Base-by-base conservation (phyloP, 345 rosid species). In the Rhizophora mangle region DNA sequence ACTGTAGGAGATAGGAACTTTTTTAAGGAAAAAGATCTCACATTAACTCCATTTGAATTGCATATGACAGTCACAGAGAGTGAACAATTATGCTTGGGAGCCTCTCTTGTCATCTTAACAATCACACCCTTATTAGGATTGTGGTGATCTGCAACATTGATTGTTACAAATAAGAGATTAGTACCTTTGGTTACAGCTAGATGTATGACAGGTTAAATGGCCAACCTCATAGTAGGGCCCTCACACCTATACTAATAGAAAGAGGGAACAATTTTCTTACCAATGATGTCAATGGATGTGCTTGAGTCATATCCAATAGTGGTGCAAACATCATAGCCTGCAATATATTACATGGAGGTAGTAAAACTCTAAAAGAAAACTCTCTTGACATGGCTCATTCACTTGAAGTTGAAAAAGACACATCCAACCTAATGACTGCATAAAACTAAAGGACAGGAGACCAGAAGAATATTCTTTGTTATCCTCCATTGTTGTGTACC, bases 271-370 rank as follows among this genome's bases (percentile, higher is more conserved):
- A 46, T 16, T 16, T 34, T 75, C 86, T 80, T 79, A 91, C 99
- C 98, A 75, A 82, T 74, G 68, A 92, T 19, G 6, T 68, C 69
- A 77, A 82, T 75, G 52, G 65, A 55, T n/a, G 85, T 83, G 82
- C 78, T 80, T 37, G 91, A 82, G 65, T 75, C 76, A 68, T 65
- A 79, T 73, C 99, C 99, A 74, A 92, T 30, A 31, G 93, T 68
- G 53, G 68, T 80, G 83, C 99, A 96, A 20, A 96, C 91, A 73
- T 84, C 94, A 65, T 92, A 96, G 47, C 98, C 98, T 96, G 86
- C 80, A 43, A 84, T 22, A 64, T 20, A 60, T 64, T 51, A 79
- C 64, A 68, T 34, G 51, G 60, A 68, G 60, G 51, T 55, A 53
- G 65, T 73, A 67, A 63, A 70, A 51, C 39, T 30, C 34, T 18